Evolutionary conservation across 228 moss, liverwort and hornwort genomes (phyloP).

Genomic region (Sphagnum magellanicum): DNA sequence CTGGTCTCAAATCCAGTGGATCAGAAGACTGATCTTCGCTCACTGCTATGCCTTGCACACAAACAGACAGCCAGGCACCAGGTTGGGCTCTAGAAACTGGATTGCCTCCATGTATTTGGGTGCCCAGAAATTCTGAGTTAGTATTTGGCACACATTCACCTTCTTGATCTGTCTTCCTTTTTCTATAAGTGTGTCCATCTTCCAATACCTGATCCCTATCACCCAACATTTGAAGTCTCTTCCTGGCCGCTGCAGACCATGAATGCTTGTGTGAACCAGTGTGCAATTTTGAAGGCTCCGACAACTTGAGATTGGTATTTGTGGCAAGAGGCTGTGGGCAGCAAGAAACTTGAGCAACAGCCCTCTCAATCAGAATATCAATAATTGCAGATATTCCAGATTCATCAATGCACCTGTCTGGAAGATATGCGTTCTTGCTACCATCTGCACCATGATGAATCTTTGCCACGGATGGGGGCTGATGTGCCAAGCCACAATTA

Average conservation of each 20-base stretch:
- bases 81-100: conserved; percentile 2
- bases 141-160: not conserved
- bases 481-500: not conserved
- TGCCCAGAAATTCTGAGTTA: conserved; percentile 8
- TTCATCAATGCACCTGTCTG: not conserved
- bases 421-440: not conserved
- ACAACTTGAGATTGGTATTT: conserved; percentile 3
- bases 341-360: conserved; percentile 1
- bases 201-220: conserved; percentile 16
- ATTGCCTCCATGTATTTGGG: conserved; percentile 1
- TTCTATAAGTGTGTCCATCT: conserved; percentile 8
- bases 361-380: conserved; percentile 5
- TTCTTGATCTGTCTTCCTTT: conserved; percentile 1
- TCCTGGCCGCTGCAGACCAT: conserved; percentile 9
- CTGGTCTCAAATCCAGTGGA: conserved; percentile 7
- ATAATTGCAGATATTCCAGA: not conserved
- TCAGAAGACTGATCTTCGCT: not conserved
- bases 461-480: not conserved
- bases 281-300: conserved; percentile 8
- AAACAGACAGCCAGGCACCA: conserved; percentile 7
- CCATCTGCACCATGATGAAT: not conserved
- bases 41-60: conserved; percentile 8
- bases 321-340: not conserved
- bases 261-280: conserved; percentile 5
- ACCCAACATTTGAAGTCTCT: conserved; percentile 10